phyloP scores from a whole-genome alignment of 202 grass and related monocot genomes.

The Brachypodium distachyon region DNA sequence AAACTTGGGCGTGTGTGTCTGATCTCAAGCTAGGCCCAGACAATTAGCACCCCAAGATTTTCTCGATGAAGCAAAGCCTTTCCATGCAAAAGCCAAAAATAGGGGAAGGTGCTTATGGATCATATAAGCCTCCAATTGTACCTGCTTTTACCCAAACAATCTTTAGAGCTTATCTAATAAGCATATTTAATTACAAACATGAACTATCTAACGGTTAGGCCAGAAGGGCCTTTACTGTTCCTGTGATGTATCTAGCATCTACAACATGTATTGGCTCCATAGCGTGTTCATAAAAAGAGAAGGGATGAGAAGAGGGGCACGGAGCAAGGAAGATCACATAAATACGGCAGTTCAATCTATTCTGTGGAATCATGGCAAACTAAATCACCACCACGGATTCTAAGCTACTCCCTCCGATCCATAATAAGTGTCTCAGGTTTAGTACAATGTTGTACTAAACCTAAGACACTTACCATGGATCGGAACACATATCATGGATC shows the following conservation, averaged over 20 bases:
- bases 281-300: background rate
- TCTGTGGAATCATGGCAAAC: background rate
- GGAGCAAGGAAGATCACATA: background rate
- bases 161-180: background rate
- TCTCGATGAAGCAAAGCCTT: background rate
- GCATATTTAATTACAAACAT: background rate
- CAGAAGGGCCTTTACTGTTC: background rate
- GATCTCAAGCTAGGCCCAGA: background rate
- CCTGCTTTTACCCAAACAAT: background rate
- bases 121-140: background rate
- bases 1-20: background rate
- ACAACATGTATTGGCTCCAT: background rate
- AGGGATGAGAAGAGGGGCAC: no score
- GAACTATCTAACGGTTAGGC: background rate
- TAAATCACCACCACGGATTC: background rate
- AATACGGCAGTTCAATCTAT: background rate
- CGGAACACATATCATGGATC: no score
- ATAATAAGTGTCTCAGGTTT: no score
- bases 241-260: background rate
- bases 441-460: no score
- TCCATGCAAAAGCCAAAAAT: background rate
- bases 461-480: background rate
- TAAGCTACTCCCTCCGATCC: no score
- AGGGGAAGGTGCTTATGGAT: background rate
- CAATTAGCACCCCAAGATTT: background rate